Conservation (phyloP, 805 yeast species). For the Ogataea angusta region DNA sequence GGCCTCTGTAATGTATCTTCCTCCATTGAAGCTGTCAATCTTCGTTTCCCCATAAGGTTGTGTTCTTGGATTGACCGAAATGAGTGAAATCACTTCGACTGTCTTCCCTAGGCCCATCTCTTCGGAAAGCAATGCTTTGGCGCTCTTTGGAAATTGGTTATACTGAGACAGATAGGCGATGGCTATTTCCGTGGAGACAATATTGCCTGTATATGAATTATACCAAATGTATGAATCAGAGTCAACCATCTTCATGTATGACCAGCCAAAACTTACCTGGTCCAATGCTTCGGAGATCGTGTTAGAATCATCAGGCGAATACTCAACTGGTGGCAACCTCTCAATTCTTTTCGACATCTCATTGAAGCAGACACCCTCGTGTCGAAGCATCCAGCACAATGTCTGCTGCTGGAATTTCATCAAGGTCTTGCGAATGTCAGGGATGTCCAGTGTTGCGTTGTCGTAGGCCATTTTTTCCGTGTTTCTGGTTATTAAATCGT, state of each 20-base stretch:
- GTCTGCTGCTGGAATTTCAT: conserved; percentile 50
- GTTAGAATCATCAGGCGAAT: conserved; percentile 18
- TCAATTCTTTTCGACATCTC: conserved; percentile 18
- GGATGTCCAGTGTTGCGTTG: conserved; percentile 11
- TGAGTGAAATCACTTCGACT: conserved; percentile 70
- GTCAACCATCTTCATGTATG: conserved; percentile 20
- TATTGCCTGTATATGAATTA: conserved; percentile 49
- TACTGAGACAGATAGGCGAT: conserved; percentile 22
- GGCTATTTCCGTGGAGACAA: conserved; percentile 36
- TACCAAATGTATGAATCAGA: conserved; percentile 36
- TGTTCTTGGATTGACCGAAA: conserved; percentile 58
- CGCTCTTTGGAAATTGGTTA: conserved; percentile 24
- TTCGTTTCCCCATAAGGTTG: conserved; percentile 20
- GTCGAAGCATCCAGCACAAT: conserved; percentile 52
- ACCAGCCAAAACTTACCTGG: conserved; percentile 54
- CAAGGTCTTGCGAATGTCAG: conserved; percentile 22
- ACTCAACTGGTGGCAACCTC: conserved; percentile 22
- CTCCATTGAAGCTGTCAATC: conserved; percentile 38
- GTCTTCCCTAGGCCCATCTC: conserved; percentile 99
- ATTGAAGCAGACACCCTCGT: conserved; percentile 45
- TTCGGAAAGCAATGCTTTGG: conserved; percentile 75
- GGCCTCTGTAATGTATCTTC: conserved; percentile 45
- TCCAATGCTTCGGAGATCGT: conserved; percentile 35
- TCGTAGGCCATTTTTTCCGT: conserved; percentile 31
- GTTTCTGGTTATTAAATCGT: conserved; percentile 45